A percentile compares a stretch with the other conserved stretches of the same genome.
phyloP scores from a whole-genome alignment of 306 rosid genomes.

The Hylodesmum podocarpum region DNA sequence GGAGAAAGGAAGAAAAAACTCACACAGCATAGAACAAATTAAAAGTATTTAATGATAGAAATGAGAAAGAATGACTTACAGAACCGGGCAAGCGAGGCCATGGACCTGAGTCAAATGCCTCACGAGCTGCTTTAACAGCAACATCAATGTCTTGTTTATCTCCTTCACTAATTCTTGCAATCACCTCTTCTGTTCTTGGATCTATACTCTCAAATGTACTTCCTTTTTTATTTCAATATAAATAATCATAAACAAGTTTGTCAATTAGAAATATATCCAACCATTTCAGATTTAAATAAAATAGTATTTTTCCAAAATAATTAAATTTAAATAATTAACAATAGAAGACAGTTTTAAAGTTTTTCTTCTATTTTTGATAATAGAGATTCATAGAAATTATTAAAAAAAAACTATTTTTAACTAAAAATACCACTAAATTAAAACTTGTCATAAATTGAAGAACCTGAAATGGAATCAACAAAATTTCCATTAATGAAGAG shows the following conservation, averaged over 20 bases:
- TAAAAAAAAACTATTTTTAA: not conserved
- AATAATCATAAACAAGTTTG: not conserved
- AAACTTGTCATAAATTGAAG: not conserved
- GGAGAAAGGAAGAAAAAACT: not conserved
- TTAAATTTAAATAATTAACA: too few species aligned
- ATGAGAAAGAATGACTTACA: slow-evolving; percentile 34
- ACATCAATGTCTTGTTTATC: slow-evolving; percentile 60
- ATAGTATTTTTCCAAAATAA: too few species aligned
- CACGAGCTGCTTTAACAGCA: slow-evolving; percentile 81
- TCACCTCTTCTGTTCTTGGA: slow-evolving; percentile 72
- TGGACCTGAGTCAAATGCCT: slow-evolving; percentile 77
- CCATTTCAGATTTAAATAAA: not conserved
- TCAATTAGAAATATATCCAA: not conserved
- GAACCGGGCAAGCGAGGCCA: slow-evolving; percentile 77
- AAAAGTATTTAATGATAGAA: not conserved
- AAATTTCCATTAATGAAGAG: slow-evolving; percentile 82
- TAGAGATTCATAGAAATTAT: not conserved
- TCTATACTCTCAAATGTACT: slow-evolving; percentile 74
- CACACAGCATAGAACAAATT: not conserved
- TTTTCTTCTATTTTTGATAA: not conserved
- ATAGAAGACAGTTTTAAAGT: too few species aligned
- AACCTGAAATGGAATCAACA: slow-evolving; percentile 74
- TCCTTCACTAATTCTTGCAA: slow-evolving; percentile 58
- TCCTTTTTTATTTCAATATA: slow-evolving; percentile 32
- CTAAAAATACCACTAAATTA: not conserved